Base-by-base conservation (phyloP, 345 rosid species). In the Eucalyptus dawsonii region DNA sequence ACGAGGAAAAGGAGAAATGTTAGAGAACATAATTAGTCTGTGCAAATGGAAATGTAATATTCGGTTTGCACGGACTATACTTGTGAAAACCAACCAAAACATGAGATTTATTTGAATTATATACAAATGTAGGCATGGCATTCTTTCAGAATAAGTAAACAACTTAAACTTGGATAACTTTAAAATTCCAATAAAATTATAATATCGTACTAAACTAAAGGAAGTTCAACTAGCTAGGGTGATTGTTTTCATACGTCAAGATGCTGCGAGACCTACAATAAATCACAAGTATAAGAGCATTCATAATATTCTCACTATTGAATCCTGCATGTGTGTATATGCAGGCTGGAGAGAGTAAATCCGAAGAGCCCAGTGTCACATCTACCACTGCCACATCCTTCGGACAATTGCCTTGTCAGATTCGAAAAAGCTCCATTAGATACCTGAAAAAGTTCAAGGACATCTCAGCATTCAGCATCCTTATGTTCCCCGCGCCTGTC, bases 401-500 rank as follows among this genome's bases (percentile, higher is more conserved):
- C 7, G 47, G 88, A 92, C 92, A 92, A 91, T 37, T 92, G 93
- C 80, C 86, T 92, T 22, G 92, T 87, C 9, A 88, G 54, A 58
- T 50, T 90, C 69, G 88, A 6, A 27, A 27, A 90, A 92, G 72
- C 65, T 88, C 76, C 76, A 65, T n/a, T n/a, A 65, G 76, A 65
- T 7, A n/a, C 19, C 10, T 7, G 37, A 65, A 65, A 10, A 65
- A 65, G 76, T 65, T n/a, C 37, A 2, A 14, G 37, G 31, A 29
- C 37, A n/a, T n/a, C 49, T n/a, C 37, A 65, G 76, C 37, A 65
- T 65, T 65, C 10, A 14, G 37, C 76, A n/a, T 65, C 76, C 76
- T n/a, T 65, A 10, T n/a, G 76, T 65, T n/a, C 31, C 19, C 10
- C 10, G 19, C 37, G 1, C 4, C 49, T 45, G 11, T 65, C 72